Evolutionary conservation across 208 protist species (phyloP), one percentile per base, ranked within the genome.

Genomic region (Trypanosomatidae sp.): DNA sequence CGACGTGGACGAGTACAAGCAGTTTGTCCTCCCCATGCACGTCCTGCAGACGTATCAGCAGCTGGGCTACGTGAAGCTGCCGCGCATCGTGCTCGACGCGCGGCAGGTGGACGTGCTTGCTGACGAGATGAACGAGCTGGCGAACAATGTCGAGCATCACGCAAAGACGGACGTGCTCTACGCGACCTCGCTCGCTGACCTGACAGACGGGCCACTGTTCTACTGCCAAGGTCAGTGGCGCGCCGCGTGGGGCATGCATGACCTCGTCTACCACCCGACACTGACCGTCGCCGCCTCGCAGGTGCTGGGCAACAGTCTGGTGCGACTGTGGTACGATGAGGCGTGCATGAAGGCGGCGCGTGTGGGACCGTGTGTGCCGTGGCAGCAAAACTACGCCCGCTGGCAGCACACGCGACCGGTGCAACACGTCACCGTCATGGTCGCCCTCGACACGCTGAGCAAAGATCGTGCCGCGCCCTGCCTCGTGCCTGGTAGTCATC

Each of bases 281-380:
- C 55, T 91, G 13, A 86, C 77, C 48, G 82, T 87, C 10, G 75
- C 82, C 3, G 77, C 75, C 23, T 91, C 69, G 20, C 82, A 91
- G 51, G 59, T 76, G 46, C 60, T 91, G 2, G 71, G 74, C 28
- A 91, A 91, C 48, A 61, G 58, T 0, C 66, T 77, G 4, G 70
- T 91, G 48, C 82, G 72, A 5, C 56, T 91, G 33, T 87, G 77
- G 71, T 87, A 91, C 53, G 82, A 91, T 42, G 82, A 91, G 50
- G 78, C 81, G 30, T 76, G 69, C 56, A 85, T 68, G 61, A 91
- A 91, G 53, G 69, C 63, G 20, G 61, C 82, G 4, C 62, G 69
- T 15, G 71, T 39, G 8, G 82, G 82, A 0, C 77, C 77, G 4
- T 85, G 74, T 40, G 53, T 88, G 23, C 77, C 78, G 43, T 91